These are phyloP conservation scores for Thermochaetoides dissita DNA, from an alignment of 2,329 filamentous ascomycete species.

Conservation along the genomic window DNA sequence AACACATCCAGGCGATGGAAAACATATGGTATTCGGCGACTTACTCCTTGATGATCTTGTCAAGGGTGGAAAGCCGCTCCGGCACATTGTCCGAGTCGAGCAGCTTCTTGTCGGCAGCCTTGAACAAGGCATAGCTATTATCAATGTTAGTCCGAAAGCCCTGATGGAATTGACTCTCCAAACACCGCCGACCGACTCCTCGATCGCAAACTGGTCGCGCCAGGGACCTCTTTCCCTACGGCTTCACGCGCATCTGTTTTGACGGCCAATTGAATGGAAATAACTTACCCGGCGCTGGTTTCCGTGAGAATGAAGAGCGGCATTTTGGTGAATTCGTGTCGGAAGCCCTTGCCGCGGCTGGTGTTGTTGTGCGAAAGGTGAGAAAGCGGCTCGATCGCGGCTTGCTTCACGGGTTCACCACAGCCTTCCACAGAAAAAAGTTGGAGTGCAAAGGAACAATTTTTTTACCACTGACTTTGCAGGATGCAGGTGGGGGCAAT, in stretches of 20 bases:
- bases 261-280: slow-evolving; percentile 11
- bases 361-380: slow-evolving; percentile 22
- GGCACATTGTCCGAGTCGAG: slow-evolving; percentile 74
- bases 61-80: slow-evolving; percentile 61
- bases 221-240: too few species aligned
- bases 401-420: slow-evolving; percentile 4
- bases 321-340: slow-evolving; percentile 39
- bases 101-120: slow-evolving; percentile 97
- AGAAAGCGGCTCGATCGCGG: slow-evolving; percentile 13
- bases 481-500: slow-evolving; percentile 13
- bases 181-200: too few species aligned
- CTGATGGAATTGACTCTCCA: too few species aligned
- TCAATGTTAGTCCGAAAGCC: background rate
- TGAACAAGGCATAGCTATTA: slow-evolving; percentile 86
- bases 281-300: slow-evolving; percentile 64
- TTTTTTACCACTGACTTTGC: slow-evolving; percentile 23
- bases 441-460: slow-evolving; percentile 23
- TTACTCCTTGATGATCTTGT: slow-evolving; percentile 77
- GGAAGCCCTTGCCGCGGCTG: slow-evolving; percentile 12
- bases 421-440: slow-evolving; percentile 19
- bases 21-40: slow-evolving; percentile 22
- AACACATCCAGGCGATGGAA: background rate
- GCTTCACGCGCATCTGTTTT: too few species aligned
- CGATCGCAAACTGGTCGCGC: too few species aligned
- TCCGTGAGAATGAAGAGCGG: slow-evolving; percentile 87